A percentile compares a stretch with the other conserved stretches of the same genome.
Evolutionary conservation across 768 basidiomycete genomes (phyloP).

Genomic region (Nevesoporus exiguus): DNA sequence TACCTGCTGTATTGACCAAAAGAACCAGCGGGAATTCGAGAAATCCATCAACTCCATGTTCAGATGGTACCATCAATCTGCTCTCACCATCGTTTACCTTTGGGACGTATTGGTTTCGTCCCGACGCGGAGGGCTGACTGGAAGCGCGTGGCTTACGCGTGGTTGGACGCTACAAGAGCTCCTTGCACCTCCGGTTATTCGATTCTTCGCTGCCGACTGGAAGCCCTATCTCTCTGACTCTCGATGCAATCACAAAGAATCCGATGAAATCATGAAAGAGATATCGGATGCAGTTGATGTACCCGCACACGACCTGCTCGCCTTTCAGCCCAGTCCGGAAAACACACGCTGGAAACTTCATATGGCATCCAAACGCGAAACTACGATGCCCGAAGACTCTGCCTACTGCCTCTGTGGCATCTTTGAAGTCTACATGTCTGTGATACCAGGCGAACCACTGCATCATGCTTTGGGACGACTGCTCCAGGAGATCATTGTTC

Average conservation of each 20-base stretch:
- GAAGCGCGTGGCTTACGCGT: slow-evolving; percentile 5
- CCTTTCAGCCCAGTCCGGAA: not conserved
- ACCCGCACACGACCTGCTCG: not conserved
- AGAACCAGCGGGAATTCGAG: slow-evolving; percentile 4
- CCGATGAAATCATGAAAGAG: not conserved
- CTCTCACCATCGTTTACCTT: slow-evolving; percentile 9
- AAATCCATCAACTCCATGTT: slow-evolving; percentile 10
- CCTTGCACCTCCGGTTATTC: slow-evolving; percentile 5
- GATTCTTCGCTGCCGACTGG: slow-evolving; percentile 5
- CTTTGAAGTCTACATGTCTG: not conserved
- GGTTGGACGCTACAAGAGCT: slow-evolving; percentile 15
- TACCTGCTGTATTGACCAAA: slow-evolving; percentile 9
- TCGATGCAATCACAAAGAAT: slow-evolving; percentile 6
- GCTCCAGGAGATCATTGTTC: slow-evolving; percentile 1
- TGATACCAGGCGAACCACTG: slow-evolving; percentile 1
- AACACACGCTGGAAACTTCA: slow-evolving; percentile 6
- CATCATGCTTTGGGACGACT: slow-evolving; percentile 4
- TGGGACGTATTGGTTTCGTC: slow-evolving; percentile 1
- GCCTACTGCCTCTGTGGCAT: slow-evolving; percentile 9
- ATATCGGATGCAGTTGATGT: not conserved
- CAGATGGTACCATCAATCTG: slow-evolving; percentile 7
- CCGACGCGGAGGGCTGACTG: not conserved
- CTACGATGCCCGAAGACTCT: not conserved
- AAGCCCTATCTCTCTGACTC: not conserved
- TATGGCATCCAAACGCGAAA: slow-evolving; percentile 5